Evolutionary conservation across 148 eudicot genomes (phyloP).

Genomic region (Rhododendron mucronatum): DNA sequence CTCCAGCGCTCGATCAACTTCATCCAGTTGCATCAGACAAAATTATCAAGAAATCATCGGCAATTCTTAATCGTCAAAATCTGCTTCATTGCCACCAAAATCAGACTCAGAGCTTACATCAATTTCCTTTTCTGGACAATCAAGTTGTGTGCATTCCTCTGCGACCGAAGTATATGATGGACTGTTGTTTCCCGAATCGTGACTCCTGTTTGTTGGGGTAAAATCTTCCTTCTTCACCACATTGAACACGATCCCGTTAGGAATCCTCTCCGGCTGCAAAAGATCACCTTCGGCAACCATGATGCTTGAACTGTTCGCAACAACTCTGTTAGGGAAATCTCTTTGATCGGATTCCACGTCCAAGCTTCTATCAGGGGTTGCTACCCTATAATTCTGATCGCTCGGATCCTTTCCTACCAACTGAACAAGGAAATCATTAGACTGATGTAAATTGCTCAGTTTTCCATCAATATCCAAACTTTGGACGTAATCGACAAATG

Average conservation of each 20-base stretch:
- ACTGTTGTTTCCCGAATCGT: conserved; percentile 40
- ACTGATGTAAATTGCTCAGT: conserved; percentile 25
- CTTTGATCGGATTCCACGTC: conserved; percentile 44
- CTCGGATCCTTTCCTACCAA: conserved; percentile 27
- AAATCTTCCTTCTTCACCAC: conserved; percentile 67
- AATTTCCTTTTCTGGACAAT: conserved; percentile 53
- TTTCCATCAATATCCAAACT: conserved; percentile 51
- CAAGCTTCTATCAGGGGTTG: conserved; percentile 48
- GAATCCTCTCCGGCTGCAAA: conserved; percentile 70
- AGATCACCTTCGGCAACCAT: conserved; percentile 70
- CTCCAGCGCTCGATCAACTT: background rate
- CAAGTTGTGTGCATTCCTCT: conserved; percentile 64
- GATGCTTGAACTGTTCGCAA: conserved; percentile 41
- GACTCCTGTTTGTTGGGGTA: conserved; percentile 48
- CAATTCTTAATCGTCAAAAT: background rate
- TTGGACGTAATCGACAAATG: conserved; percentile 66
- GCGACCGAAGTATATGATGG: conserved; percentile 33
- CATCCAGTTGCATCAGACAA: conserved; percentile 5
- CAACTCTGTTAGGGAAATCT: conserved; percentile 25
- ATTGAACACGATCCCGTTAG: conserved; percentile 71
- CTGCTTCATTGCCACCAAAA: conserved; percentile 28
- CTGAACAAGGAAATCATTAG: conserved; percentile 37
- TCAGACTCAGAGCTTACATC: conserved; percentile 78
- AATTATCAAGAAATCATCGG: background rate
- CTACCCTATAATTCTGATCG: conserved; percentile 27